phyloP scores from a whole-genome alignment of 2,329 filamentous ascomycete species.

The Rhytidhysteron rufulum region DNA sequence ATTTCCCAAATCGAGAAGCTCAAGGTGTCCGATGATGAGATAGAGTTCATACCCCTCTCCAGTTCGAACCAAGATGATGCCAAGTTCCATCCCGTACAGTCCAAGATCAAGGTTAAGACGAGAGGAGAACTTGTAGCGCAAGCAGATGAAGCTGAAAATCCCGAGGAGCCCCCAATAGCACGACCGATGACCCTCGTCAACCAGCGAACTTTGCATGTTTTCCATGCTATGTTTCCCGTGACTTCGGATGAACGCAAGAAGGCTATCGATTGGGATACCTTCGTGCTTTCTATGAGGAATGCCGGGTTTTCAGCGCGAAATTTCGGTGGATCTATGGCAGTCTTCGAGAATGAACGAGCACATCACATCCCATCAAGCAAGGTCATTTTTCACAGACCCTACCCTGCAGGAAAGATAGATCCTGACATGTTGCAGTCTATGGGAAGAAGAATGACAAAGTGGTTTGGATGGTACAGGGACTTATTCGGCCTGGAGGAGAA shows the following conservation, averaged over 20 bases:
- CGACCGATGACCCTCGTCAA: background rate
- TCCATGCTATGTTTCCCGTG: slow-evolving; percentile 13
- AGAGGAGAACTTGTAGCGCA: background rate
- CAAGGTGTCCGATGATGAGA: slow-evolving; percentile 1
- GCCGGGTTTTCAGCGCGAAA: slow-evolving; percentile 11
- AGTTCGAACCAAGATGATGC: background rate
- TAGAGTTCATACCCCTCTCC: slow-evolving; percentile 4
- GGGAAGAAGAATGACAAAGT: slow-evolving; percentile 23
- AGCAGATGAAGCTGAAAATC: too few relatives aligned
- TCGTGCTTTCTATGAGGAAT: slow-evolving; percentile 14
- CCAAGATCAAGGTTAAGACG: slow-evolving; percentile 8
- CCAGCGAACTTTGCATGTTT: slow-evolving; percentile 6
- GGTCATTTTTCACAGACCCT: slow-evolving; percentile 26
- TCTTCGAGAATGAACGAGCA: slow-evolving; percentile 12
- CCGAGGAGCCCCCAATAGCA: too few relatives aligned
- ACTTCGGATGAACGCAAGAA: slow-evolving; percentile 9
- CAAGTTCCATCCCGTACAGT: background rate
- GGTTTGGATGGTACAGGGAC: slow-evolving; percentile 22
- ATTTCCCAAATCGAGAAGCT: slow-evolving; percentile 4
- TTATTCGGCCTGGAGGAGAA: background rate
- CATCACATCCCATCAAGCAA: slow-evolving; percentile 1
- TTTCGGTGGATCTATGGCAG: slow-evolving; percentile 14
- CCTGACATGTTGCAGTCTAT: slow-evolving; percentile 23
- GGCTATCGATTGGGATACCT: slow-evolving; percentile 9
- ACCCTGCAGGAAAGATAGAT: slow-evolving; percentile 22